These are phyloP conservation scores for Colletotrichum cuscutae DNA, from an alignment of 2,329 filamentous ascomycete species.

Conservation along the genomic window DNA sequence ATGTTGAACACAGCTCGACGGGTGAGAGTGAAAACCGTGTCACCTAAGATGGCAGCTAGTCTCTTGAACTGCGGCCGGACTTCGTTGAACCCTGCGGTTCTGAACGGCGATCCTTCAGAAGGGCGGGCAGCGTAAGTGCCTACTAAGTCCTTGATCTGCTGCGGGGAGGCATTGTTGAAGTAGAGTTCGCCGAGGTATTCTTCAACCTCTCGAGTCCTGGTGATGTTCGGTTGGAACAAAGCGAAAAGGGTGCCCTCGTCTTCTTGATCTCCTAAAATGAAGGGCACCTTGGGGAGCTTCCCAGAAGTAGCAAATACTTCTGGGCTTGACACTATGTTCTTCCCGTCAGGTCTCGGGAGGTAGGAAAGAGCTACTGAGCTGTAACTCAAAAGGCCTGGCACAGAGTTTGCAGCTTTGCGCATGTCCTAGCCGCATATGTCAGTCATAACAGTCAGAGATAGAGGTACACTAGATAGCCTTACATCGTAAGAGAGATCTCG, in stretches of 20 bases:
- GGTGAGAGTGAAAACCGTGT: slow-evolving; percentile 63
- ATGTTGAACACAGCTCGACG: slow-evolving; percentile 56
- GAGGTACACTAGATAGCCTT: slow-evolving; percentile 59
- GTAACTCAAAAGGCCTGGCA: slow-evolving; percentile 67
- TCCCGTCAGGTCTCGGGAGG: slow-evolving; percentile 69
- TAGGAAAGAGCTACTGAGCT: slow-evolving; percentile 68
- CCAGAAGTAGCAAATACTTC: slow-evolving; percentile 59
- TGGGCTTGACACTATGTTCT: slow-evolving; percentile 60
- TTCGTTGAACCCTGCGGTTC: slow-evolving; percentile 66
- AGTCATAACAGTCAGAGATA: slow-evolving; percentile 64
- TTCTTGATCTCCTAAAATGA: slow-evolving; percentile 73
- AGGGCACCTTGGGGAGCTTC: slow-evolving; percentile 66
- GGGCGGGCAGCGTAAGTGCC: slow-evolving; percentile 61
- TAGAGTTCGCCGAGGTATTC: slow-evolving; percentile 63
- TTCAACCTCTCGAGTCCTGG: slow-evolving; percentile 58
- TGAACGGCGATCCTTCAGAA: slow-evolving; percentile 68
- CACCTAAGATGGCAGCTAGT: slow-evolving; percentile 70
- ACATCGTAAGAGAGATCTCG: slow-evolving; percentile 62
- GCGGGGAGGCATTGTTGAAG: slow-evolving; percentile 46
- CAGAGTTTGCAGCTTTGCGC: slow-evolving; percentile 63
- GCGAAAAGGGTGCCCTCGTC: slow-evolving; percentile 75
- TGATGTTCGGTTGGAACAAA: slow-evolving; percentile 68
- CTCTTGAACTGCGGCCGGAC: slow-evolving; percentile 74
- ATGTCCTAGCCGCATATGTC: slow-evolving; percentile 59
- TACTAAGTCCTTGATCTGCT: slow-evolving; percentile 58